phyloP scores from a whole-genome alignment of 2,329 filamentous ascomycete species.

The Colletotrichum theobromicola region DNA sequence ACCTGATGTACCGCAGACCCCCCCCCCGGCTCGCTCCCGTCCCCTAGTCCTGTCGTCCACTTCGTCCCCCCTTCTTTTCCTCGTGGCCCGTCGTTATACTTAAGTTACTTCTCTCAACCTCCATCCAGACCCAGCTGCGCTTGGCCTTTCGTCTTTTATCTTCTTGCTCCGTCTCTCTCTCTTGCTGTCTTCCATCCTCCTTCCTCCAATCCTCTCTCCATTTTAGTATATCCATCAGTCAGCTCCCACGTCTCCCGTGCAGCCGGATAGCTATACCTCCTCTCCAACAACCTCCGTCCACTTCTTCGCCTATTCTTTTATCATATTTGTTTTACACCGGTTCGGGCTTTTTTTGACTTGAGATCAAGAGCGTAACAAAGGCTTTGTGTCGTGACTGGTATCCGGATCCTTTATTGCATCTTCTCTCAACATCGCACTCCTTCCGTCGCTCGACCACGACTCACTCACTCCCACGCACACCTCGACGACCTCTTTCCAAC shows the following conservation, averaged over 20 bases:
- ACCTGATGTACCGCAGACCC: neutral
- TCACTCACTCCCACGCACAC: constrained; percentile 8
- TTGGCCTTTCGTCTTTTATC: constrained; percentile 17
- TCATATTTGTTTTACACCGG: constrained; percentile 12
- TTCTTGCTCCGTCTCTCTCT: constrained; percentile 19
- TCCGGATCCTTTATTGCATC: constrained; percentile 12
- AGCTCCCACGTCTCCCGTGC: neutral
- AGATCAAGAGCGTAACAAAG: neutral
- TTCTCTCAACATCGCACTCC: constrained; percentile 7
- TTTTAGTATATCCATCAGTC: constrained; percentile 7
- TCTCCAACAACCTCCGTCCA: neutral
- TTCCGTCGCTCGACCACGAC: constrained; percentile 3
- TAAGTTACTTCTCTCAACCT: constrained; percentile 20
- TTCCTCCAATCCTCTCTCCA: neutral
- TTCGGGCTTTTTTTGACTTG: constrained; percentile 5
- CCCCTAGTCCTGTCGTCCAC: constrained; percentile 1
- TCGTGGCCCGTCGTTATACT: constrained; percentile 18
- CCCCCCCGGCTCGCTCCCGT: constrained; percentile 4
- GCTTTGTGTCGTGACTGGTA: constrained; percentile 21
- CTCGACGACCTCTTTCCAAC: constrained; percentile 10
- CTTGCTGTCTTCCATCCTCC: neutral
- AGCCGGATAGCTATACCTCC: constrained; percentile 9
- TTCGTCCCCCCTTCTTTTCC: neutral
- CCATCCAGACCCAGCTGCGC: constrained; percentile 6
- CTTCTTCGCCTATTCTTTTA: constrained; percentile 19